phyloP scores from a whole-genome alignment of 257 asterid genomes.

The Nicotiana attenuata region DNA sequence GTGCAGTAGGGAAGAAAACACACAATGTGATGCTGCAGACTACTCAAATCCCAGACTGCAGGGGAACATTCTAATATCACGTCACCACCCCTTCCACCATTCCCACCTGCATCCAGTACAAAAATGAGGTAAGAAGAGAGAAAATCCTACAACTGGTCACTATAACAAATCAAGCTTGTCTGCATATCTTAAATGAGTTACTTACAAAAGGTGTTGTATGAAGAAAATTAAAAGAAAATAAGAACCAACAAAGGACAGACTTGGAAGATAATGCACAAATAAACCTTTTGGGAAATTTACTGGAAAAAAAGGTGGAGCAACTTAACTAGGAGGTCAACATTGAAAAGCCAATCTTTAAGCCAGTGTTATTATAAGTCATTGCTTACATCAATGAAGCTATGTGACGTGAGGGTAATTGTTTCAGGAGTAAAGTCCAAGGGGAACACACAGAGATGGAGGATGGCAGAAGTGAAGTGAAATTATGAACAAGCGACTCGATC shows the following conservation, averaged over 20 bases:
- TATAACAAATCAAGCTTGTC: conserved; percentile 7
- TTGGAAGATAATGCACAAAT: neutral
- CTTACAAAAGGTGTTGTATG: neutral
- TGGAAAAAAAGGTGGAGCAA: neutral
- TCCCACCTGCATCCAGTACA: conserved; percentile 52
- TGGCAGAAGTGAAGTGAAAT: too few species aligned
- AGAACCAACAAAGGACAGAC: neutral
- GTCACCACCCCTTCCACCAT: conserved; percentile 96
- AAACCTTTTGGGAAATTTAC: neutral
- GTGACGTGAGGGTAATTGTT: neutral
- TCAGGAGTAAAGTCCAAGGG: neutral
- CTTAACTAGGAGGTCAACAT: neutral
- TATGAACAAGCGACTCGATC: neutral
- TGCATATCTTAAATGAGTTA: conserved; percentile 9
- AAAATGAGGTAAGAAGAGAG: conserved; percentile 8
- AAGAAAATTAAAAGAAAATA: neutral
- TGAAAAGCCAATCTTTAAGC: neutral
- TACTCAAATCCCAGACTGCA: conserved; percentile 85
- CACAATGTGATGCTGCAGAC: conserved; percentile 83
- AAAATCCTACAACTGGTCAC: neutral
- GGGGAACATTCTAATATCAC: conserved; percentile 79
- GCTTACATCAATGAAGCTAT: neutral
- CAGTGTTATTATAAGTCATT: neutral
- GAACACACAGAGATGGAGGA: too few species aligned
- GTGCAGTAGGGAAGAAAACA: conserved; percentile 26